Base-by-base conservation (phyloP, 257 asterid species). In the Primulina eburnea region DNA sequence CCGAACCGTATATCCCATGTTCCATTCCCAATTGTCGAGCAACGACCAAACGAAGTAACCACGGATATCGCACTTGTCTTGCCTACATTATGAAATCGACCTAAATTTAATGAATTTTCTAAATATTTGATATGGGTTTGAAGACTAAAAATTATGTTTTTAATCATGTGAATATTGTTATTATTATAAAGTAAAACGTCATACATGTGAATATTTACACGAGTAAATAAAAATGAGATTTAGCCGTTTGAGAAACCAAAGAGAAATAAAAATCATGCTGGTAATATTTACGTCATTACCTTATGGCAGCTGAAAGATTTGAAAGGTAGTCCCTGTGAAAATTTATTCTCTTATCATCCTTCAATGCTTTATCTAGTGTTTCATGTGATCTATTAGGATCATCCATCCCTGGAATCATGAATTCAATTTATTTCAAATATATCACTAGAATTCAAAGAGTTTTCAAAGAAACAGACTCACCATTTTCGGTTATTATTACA, bases 1-100 rank as follows among this genome's bases (percentile, higher is more conserved):
- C 18, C 96, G 75, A 14, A 88, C 92, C 0, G 96, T 90, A 67
- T 86, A 92, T 7, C 97, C 97, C 86, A 85, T 73, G 86, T 92
- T 90, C 98, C 98, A 92, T 81, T 92, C 98, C 96, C 97, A 92
- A 74, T 89, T 90, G 75, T 90, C 98, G 2, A 92, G 89, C 82
- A 92, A 80, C 1, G 98, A 92, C 98, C 98, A 92, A 21, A 77
- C 86, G 73, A 92, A 92, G 66, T 90, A 92, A 0, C 97, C 98
- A 1, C 82, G 76, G 43, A 90, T 68, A 52, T 92, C 80, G 17
- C 98, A 90, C 0, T 80, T 62, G 69, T 90, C 98, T 73, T 85
- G 60, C 89, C 98, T 92, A 89, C 82, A 77, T 53, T 33, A 43
- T 43, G 53, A 11, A 43, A 12, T 4, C 0, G 6, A 43, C 53